Conservation (phyloP, 495 filamentous ascomycete genomes). For the Xylaria grammica region DNA sequence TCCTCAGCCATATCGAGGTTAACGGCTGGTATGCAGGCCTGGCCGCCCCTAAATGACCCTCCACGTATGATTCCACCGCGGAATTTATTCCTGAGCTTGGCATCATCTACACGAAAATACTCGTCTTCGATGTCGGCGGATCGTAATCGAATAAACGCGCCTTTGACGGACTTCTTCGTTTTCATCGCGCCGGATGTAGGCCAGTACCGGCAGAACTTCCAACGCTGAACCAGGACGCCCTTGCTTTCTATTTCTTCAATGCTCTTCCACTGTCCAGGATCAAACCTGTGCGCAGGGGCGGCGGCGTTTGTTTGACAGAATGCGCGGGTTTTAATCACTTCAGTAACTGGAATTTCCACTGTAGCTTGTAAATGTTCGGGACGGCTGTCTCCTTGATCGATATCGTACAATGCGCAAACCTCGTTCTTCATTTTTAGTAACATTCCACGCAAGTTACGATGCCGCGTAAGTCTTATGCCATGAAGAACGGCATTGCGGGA, state of each 20-base stretch:
- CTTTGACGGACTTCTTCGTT: constrained; percentile 28
- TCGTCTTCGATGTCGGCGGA: not conserved
- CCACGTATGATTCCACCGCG: constrained; percentile 35
- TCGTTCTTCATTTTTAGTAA: constrained; percentile 16
- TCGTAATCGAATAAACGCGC: constrained; percentile 24
- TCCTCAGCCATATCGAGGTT: not conserved
- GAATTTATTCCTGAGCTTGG: constrained; percentile 35
- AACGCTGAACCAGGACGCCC: constrained; percentile 43
- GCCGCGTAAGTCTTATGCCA: constrained; percentile 11
- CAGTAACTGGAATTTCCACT: constrained; percentile 38
- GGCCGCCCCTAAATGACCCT: constrained; percentile 30
- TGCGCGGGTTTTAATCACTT: constrained; percentile 41
- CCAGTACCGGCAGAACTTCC: constrained; percentile 25
- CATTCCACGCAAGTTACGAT: constrained; percentile 2
- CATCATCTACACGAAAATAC: not conserved
- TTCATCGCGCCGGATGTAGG: not conserved
- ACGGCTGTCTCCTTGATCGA: constrained; percentile 45
- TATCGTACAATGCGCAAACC: constrained; percentile 52
- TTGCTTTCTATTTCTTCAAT: constrained; percentile 24
- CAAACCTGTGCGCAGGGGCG: constrained; percentile 42
- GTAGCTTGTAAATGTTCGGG: constrained; percentile 43
- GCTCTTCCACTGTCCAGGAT: not conserved
- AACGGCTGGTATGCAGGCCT: not conserved
- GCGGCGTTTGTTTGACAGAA: constrained; percentile 54
- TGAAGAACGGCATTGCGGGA: not conserved